A percentile compares a stretch with the other conserved stretches of the same genome.
Evolutionary conservation across 2,329 filamentous ascomycete species (phyloP).

Genomic region (Bipolaris sorokiniana): DNA sequence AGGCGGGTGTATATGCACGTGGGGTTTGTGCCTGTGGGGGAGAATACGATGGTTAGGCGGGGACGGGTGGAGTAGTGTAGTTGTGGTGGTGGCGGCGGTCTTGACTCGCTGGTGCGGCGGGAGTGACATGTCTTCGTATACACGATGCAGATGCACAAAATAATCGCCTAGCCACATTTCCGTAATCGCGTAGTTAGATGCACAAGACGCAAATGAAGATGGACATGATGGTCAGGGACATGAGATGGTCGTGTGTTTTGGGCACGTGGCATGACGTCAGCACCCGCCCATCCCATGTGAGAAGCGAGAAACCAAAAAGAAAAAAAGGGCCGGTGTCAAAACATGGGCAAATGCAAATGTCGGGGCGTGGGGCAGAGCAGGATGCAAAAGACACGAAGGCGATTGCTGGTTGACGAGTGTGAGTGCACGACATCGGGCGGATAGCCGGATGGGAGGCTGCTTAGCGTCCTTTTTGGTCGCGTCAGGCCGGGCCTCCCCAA

Average conservation of each 20-base stretch:
- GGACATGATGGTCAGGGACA: too few relatives aligned
- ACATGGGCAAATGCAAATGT: not conserved
- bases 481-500: slow-evolving; percentile 16
- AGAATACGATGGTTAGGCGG: slow-evolving; percentile 28
- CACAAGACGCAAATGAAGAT: too few relatives aligned
- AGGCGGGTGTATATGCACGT: slow-evolving; percentile 38
- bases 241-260: too few relatives aligned
- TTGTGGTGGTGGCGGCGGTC: too few relatives aligned
- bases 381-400: too few relatives aligned
- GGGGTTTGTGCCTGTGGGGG: slow-evolving; percentile 35
- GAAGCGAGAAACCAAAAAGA: not conserved
- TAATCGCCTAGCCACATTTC: too few relatives aligned
- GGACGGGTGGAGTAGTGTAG: slow-evolving; percentile 16
- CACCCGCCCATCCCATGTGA: not conserved
- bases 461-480: slow-evolving; percentile 4
- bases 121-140: too few relatives aligned
- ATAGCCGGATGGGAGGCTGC: slow-evolving; percentile 11
- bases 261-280: not conserved
- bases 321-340: not conserved
- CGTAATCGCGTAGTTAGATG: too few relatives aligned
- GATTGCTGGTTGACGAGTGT: too few relatives aligned
- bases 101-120: too few relatives aligned
- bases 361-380: not conserved
- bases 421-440: not conserved
- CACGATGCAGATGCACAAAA: too few relatives aligned